Base-by-base conservation (phyloP, 352 stramenopile species). In the Globisporangium nunn region DNA sequence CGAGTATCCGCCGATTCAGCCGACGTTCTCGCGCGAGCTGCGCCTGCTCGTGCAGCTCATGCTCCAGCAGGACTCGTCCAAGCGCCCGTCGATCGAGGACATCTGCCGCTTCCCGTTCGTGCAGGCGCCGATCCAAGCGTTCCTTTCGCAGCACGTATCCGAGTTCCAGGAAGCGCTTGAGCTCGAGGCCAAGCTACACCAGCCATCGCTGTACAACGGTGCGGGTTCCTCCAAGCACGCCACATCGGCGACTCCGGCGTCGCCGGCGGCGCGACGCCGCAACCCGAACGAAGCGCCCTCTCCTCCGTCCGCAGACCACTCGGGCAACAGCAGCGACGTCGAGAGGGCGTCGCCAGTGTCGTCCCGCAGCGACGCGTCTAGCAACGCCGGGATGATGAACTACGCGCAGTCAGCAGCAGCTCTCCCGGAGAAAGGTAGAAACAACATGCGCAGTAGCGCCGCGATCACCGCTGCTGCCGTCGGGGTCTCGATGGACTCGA, bases 31-130 rank as follows among this genome's bases (percentile, higher is more conserved):
- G 44, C 81, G 83, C 35, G 83, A 95, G 33, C 51, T 95, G 47
- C 85, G 85, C 30, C 68, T 95, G 30, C 73, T 95, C 0, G 82
- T 95, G 41, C 81, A 91, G 63, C 79, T 95, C 45, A 95, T 95
- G 85, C 71, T 95, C 17, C 85, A 95, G 61, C 81, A 92, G 52
- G 85, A 95, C 46, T 69, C 82, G 3, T 88, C 78, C 1, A 95
- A 95, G 67, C 82, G 85, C 1, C 85, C 85, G 43, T 91, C 83
- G 11, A 93, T 95, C 58, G 85, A 95, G 78, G 85, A 95, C 54
- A 95, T 95, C 61, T 95, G 82, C 48, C 82, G 83, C 37, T 95
- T 95, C 57, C 83, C 81, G 39, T 93, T 93, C 54, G 85, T 95
- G 3, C 85, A 95, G 60, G 70, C 70, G 2, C 85, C 85, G 1